Conservation (phyloP, 2,329 filamentous ascomycete species). For the Verticillium nubilum region DNA sequence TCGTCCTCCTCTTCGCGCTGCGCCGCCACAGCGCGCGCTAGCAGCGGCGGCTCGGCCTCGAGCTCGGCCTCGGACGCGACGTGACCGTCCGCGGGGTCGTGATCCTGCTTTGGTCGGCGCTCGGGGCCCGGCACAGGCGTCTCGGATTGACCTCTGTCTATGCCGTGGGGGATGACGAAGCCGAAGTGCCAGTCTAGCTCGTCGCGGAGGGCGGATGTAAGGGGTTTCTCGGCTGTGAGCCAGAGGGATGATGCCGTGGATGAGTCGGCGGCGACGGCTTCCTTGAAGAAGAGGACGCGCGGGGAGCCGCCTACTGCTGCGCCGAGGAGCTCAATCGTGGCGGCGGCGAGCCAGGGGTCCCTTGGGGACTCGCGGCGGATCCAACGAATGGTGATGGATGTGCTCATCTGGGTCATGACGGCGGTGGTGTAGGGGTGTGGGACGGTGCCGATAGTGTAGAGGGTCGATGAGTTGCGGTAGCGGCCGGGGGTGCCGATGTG, state of each 20-base stretch:
- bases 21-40: conserved; percentile 42
- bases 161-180: conserved; percentile 65
- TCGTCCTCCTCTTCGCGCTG: conserved; percentile 36
- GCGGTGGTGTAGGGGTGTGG: conserved; percentile 87
- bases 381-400: conserved; percentile 56
- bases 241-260: conserved; percentile 65
- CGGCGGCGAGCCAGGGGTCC: conserved; percentile 70
- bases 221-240: conserved; percentile 64
- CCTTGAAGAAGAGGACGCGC: conserved; percentile 72
- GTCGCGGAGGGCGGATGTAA: conserved; percentile 62
- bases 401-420: conserved; percentile 58
- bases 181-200: conserved; percentile 88
- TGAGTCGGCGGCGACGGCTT: conserved; percentile 67
- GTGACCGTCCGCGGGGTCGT: conserved; percentile 42
- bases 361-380: conserved; percentile 64
- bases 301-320: conserved; percentile 55
- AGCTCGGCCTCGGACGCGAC: conserved; percentile 47
- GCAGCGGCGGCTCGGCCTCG: conserved; percentile 46
- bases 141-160: conserved; percentile 46
- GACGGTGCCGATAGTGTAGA: conserved; percentile 81
- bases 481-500: conserved; percentile 59
- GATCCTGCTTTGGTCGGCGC: conserved; percentile 44
- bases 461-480: conserved; percentile 65
- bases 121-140: conserved; percentile 55
- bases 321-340: conserved; percentile 66